These are phyloP conservation scores for Alopecurus myosuroides DNA, from an alignment of 176 grass and related monocot species.

Conservation along the genomic window DNA sequence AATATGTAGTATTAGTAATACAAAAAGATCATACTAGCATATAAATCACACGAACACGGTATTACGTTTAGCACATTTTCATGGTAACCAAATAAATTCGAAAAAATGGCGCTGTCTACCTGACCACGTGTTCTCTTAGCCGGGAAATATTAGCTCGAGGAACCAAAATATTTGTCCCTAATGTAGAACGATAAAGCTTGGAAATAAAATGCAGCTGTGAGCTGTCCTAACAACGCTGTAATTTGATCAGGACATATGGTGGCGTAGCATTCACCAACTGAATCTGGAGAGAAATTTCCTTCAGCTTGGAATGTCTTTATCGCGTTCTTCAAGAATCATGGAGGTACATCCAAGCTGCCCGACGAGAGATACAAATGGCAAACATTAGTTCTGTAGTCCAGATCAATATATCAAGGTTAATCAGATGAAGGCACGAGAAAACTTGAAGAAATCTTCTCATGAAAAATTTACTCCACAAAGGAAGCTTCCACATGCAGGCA, in stretches of 20 bases:
- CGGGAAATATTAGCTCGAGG: neutral
- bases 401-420: neutral
- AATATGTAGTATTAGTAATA: too few relatives aligned
- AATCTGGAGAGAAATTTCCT: conserved; percentile 36
- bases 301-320: conserved; percentile 60
- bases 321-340: too few relatives aligned
- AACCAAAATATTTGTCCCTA: neutral
- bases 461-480: too few relatives aligned
- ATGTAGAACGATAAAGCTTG: neutral
- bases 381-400: neutral
- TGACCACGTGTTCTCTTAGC: neutral
- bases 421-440: neutral
- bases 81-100: neutral
- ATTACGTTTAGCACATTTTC: neutral
- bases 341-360: conserved; percentile 63
- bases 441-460: neutral
- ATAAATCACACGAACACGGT: neutral
- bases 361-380: neutral
- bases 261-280: conserved; percentile 46
- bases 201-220: neutral
- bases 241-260: neutral
- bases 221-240: too few relatives aligned
- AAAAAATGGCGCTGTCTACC: neutral
- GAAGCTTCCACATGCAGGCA: too few relatives aligned
- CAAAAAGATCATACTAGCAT: too few relatives aligned